Conservation (phyloP, 106 monocot species). For the Alisma plantagoaquatica region DNA sequence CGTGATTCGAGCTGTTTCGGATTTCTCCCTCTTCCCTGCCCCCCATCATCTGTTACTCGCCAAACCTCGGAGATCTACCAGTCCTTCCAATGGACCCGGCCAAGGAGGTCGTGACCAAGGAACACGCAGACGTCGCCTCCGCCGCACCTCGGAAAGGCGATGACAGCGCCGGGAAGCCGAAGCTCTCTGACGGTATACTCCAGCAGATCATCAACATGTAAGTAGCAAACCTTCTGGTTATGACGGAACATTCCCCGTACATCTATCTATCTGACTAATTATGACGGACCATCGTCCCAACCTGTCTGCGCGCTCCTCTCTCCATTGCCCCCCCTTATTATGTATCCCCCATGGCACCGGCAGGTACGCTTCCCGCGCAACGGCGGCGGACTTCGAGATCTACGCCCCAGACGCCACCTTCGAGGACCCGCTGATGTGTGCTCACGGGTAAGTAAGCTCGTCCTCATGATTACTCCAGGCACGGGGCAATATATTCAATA, state of each 20-base stretch:
- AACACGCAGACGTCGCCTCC: background rate
- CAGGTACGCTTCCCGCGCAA: conserved; percentile 53
- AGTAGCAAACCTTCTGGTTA: background rate
- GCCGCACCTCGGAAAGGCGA: too few relatives aligned
- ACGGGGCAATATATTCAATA: too few relatives aligned
- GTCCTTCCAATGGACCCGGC: background rate
- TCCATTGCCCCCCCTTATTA: too few relatives aligned
- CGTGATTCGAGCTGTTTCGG: too few relatives aligned
- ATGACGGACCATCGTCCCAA: too few relatives aligned
- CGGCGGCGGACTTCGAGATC: conserved; percentile 64
- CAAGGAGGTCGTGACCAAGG: background rate
- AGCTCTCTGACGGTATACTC: conserved; percentile 8
- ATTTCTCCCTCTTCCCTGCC: too few relatives aligned
- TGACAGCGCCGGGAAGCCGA: background rate
- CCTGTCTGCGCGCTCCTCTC: too few relatives aligned
- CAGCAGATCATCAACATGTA: conserved; percentile 20
- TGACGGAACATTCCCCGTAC: background rate
- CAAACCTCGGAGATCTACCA: too few relatives aligned
- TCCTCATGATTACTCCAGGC: too few relatives aligned
- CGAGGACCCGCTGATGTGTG: conserved; percentile 68
- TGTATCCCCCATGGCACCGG: background rate
- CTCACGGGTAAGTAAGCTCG: conserved; percentile 50
- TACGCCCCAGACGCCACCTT: conserved; percentile 61
- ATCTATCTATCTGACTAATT: background rate
- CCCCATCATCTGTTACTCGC: too few relatives aligned